A percentile compares a stretch with the other conserved stretches of the same genome.
phyloP scores from a whole-genome alignment of 2,329 filamentous ascomycete species.

The Davidsoniella virescens region DNA sequence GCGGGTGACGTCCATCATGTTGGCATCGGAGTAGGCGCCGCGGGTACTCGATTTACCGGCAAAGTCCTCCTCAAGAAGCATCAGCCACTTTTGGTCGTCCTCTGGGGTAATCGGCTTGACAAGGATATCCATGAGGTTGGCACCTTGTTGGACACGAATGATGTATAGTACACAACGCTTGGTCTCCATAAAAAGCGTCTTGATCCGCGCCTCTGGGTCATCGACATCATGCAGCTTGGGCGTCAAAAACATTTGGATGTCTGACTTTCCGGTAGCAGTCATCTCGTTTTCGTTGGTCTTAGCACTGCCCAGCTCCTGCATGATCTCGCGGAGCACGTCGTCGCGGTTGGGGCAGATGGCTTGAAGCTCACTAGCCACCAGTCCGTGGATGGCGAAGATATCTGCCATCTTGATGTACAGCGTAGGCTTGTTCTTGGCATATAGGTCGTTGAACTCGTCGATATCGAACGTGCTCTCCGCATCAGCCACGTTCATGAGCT shows the following conservation, averaged over 20 bases:
- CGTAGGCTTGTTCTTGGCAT: constrained; percentile 88
- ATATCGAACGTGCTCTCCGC: constrained; percentile 92
- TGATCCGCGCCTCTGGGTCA: constrained; percentile 83
- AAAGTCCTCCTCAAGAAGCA: constrained; percentile 70
- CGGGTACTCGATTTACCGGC: constrained; percentile 39
- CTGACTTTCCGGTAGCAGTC: constrained; percentile 67
- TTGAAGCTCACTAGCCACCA: constrained; percentile 65
- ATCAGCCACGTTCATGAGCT: constrained; percentile 68
- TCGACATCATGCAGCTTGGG: constrained; percentile 80
- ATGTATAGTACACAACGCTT: constrained; percentile 96
- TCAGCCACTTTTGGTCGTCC: constrained; percentile 78
- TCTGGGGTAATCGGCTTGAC: constrained; percentile 75
- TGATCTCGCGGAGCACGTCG: constrained; percentile 76
- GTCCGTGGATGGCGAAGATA: constrained; percentile 87
- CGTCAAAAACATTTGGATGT: constrained; percentile 81
- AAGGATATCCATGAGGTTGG: constrained; percentile 87
- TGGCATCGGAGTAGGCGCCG: constrained; percentile 77
- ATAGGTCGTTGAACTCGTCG: constrained; percentile 96
- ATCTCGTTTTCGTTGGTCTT: constrained; percentile 95
- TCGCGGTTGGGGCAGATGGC: constrained; percentile 65
- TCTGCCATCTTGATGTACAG: constrained; percentile 99
- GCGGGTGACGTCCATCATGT: constrained; percentile 75
- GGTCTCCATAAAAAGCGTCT: constrained; percentile 92
- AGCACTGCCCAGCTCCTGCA: constrained; percentile 85
- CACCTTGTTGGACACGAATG: constrained; percentile 83